A percentile compares a stretch with the other conserved stretches of the same genome.
Evolutionary conservation across 768 basidiomycete species (phyloP).

Genomic region (Stropharia rugosoannulata): DNA sequence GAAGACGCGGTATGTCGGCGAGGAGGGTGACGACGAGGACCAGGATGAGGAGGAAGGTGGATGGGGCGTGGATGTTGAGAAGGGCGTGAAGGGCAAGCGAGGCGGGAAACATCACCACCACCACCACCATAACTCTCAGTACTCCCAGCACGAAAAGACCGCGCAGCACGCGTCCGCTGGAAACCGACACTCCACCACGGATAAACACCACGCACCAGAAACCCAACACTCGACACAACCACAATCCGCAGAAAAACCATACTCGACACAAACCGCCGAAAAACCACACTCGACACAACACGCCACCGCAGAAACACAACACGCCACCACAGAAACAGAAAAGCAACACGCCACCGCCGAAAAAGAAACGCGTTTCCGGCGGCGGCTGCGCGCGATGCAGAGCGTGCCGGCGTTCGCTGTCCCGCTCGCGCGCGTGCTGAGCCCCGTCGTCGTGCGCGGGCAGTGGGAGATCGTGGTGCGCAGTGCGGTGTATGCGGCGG

Average conservation of each 20-base stretch:
- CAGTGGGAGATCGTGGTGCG: slow-evolving; percentile 85
- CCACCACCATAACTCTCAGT: too few relatives aligned
- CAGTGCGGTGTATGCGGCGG: slow-evolving; percentile 46
- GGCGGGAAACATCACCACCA: not conserved
- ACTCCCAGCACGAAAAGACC: too few relatives aligned
- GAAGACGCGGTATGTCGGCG: not conserved
- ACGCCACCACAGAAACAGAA: too few relatives aligned
- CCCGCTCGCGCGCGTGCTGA: slow-evolving; percentile 68
- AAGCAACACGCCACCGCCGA: too few relatives aligned
- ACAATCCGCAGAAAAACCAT: too few relatives aligned
- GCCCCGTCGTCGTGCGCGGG: slow-evolving; percentile 68
- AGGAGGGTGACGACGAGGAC: not conserved
- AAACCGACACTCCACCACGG: too few relatives aligned
- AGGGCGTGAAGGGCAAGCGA: not conserved
- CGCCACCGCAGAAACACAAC: too few relatives aligned
- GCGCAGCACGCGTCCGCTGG: too few relatives aligned
- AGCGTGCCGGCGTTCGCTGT: slow-evolving; percentile 71
- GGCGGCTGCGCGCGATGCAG: slow-evolving; percentile 43
- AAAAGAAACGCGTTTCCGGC: slow-evolving; percentile 27
- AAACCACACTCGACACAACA: too few relatives aligned
- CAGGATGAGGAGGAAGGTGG: not conserved
- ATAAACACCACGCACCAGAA: too few relatives aligned
- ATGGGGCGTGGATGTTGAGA: not conserved
- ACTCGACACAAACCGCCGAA: too few relatives aligned
- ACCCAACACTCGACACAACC: too few relatives aligned